Percentiles rank a stretch among this genome's conserved stretches.
Conservation (phyloP, 306 rosid genomes). For the Malus orientalis region DNA sequence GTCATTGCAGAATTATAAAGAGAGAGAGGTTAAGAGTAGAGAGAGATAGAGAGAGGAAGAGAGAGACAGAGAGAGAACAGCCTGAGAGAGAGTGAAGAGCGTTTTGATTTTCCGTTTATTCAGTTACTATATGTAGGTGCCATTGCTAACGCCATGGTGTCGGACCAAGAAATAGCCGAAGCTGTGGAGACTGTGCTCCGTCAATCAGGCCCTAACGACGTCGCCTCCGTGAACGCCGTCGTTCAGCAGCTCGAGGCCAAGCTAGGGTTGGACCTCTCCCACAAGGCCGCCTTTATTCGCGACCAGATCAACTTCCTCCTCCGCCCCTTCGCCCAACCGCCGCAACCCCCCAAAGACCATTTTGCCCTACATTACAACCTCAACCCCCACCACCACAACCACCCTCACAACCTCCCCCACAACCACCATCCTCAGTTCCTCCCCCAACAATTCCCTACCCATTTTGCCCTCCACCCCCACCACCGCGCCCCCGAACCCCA, state of each 20-base stretch:
- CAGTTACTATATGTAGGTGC: conserved; percentile 43
- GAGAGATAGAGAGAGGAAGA: conserved; percentile 23
- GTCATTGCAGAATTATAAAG: conserved; percentile 43
- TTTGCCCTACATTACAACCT: conserved; percentile 23
- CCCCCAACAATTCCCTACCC: conserved; percentile 48
- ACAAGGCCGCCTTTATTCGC: conserved; percentile 57
- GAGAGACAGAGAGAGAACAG: conserved; percentile 14
- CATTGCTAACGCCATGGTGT: conserved; percentile 32
- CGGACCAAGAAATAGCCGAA: conserved; percentile 68
- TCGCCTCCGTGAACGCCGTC: conserved; percentile 49
- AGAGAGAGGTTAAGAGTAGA: conserved; percentile 21
- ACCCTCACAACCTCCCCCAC: conserved; percentile 5
- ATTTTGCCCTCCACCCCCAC: conserved; percentile 47
- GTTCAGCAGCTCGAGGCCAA: conserved; percentile 59
- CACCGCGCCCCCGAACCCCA: conserved; percentile 21
- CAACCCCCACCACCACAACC: conserved; percentile 2
- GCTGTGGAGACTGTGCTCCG: conserved; percentile 63
- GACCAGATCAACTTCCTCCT: conserved; percentile 74
- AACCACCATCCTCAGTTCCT: conserved; percentile 28
- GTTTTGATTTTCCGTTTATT: conserved; percentile 43
- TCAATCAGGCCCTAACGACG: conserved; percentile 48
- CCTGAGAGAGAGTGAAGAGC: conserved; percentile 15
- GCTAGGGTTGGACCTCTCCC: conserved; percentile 58
- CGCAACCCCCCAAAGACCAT: conserved; percentile 28
- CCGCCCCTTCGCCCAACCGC: conserved; percentile 32